Percentiles rank a stretch among this genome's conserved stretches.
phyloP scores from a whole-genome alignment of 1,284 basidiomycete species.

The Ganoderma multipileum region DNA sequence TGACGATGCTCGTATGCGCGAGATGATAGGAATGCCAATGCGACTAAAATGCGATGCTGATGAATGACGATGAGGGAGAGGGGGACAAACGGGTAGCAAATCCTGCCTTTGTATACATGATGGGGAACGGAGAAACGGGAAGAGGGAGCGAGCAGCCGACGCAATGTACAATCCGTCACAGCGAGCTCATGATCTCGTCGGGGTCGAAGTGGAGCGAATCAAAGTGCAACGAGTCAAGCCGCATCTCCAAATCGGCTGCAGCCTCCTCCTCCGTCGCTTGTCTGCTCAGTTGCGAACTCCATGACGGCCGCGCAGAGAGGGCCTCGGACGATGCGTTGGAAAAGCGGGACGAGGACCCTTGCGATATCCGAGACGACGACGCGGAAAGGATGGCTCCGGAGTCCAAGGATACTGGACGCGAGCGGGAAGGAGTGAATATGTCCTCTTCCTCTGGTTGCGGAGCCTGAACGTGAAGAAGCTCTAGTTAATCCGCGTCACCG shows the following conservation, averaged over 20 bases:
- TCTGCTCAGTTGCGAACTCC: slow-evolving; percentile 14
- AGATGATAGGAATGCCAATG: slow-evolving; percentile 11
- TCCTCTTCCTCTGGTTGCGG: slow-evolving; percentile 18
- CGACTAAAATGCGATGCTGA: slow-evolving; percentile 12
- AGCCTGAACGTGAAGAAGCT: slow-evolving; percentile 7
- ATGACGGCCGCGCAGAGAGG: slow-evolving; percentile 20
- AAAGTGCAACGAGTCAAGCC: slow-evolving; percentile 72
- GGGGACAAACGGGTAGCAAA: background rate
- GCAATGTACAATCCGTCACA: slow-evolving; percentile 33
- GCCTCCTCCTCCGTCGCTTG: slow-evolving; percentile 29
- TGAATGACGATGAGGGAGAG: background rate
- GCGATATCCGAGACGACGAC: slow-evolving; percentile 19
- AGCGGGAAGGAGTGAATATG: slow-evolving; percentile 18
- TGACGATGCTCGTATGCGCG: background rate
- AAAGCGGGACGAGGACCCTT: slow-evolving; percentile 15
- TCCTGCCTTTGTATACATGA: background rate
- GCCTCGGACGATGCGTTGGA: slow-evolving; percentile 14
- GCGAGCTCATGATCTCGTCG: slow-evolving; percentile 46
- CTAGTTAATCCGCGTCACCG: background rate
- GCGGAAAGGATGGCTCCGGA: slow-evolving; percentile 21
- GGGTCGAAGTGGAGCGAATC: slow-evolving; percentile 70
- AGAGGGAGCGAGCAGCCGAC: background rate
- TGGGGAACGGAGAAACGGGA: background rate
- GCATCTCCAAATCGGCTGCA: slow-evolving; percentile 62
- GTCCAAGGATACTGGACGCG: slow-evolving; percentile 24